Conservation (phyloP, 768 basidiomycete genomes). For the Trichaptum fuscoviolaceum region DNA sequence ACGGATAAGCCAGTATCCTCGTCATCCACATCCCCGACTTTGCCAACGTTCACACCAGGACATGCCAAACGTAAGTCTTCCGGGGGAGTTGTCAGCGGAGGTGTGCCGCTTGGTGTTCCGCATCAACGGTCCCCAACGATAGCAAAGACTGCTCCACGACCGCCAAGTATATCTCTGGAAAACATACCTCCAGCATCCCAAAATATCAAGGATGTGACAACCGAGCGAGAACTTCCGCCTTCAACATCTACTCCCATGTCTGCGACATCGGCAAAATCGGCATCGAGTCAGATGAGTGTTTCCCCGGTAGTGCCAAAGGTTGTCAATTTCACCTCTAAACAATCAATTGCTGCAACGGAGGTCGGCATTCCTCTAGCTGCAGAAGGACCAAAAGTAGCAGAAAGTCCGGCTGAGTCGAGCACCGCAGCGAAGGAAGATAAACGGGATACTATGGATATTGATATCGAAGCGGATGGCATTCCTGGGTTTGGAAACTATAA, state of each 20-base stretch:
- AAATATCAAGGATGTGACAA: neutral
- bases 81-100: neutral
- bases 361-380: neutral
- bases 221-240: neutral
- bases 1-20: neutral
- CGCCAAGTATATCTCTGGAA: neutral
- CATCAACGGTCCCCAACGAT: constrained; percentile 2
- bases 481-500: constrained; percentile 15
- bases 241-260: neutral
- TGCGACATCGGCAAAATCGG: neutral
- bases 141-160: constrained; percentile 1
- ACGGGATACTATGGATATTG: neutral
- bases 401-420: neutral
- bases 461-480: constrained; percentile 12
- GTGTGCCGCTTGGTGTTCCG: neutral
- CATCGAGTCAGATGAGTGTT: neutral
- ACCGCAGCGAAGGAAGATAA: neutral
- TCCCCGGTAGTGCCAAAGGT: neutral
- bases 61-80: neutral
- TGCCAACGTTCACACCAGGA: neutral
- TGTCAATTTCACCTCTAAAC: neutral
- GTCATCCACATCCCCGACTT: neutral
- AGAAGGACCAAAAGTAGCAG: neutral
- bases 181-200: neutral
- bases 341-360: neutral